A percentile compares a stretch with the other conserved stretches of the same genome.
phyloP scores from a whole-genome alignment of 306 rosid species.

The Gillenia trifoliata region DNA sequence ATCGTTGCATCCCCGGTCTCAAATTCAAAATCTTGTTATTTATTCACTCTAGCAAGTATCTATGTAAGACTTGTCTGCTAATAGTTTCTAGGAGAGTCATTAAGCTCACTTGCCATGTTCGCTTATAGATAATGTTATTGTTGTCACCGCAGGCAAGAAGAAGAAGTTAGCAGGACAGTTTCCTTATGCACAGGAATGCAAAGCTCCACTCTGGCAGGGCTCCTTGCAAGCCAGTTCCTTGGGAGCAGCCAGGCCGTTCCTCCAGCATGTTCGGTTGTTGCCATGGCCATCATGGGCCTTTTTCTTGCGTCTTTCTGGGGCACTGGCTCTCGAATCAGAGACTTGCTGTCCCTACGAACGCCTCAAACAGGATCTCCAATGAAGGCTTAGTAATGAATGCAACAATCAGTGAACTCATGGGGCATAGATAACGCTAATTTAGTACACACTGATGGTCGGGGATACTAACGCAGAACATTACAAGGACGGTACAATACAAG shows the following conservation, averaged over 20 bases:
- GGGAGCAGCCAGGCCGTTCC: constrained; percentile 95
- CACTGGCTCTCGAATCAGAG: constrained; percentile 57
- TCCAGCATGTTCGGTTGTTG: constrained; percentile 90
- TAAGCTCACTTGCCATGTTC: neutral
- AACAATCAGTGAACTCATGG: neutral
- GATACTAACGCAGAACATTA: neutral
- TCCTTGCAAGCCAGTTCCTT: constrained; percentile 91
- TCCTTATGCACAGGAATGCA: constrained; percentile 98
- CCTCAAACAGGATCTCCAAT: constrained; percentile 37
- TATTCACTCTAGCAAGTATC: neutral
- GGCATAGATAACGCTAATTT: neutral
- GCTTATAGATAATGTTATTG: constrained; percentile 8
- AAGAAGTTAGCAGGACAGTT: constrained; percentile 67
- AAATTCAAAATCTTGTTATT: neutral
- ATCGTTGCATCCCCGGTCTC: neutral
- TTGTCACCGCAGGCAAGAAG: constrained; percentile 65
- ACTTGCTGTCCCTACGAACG: constrained; percentile 40
- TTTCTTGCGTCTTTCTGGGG: constrained; percentile 97
- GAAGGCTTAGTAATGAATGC: neutral
- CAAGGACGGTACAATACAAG: neutral
- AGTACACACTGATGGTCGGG: neutral
- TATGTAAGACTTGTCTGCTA: neutral
- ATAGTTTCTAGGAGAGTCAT: neutral
- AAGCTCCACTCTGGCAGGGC: constrained; percentile 95
- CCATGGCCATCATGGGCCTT: constrained; percentile 95